Conservation (phyloP, 495 filamentous ascomycete species). For the Talaromyces borbonicus region DNA sequence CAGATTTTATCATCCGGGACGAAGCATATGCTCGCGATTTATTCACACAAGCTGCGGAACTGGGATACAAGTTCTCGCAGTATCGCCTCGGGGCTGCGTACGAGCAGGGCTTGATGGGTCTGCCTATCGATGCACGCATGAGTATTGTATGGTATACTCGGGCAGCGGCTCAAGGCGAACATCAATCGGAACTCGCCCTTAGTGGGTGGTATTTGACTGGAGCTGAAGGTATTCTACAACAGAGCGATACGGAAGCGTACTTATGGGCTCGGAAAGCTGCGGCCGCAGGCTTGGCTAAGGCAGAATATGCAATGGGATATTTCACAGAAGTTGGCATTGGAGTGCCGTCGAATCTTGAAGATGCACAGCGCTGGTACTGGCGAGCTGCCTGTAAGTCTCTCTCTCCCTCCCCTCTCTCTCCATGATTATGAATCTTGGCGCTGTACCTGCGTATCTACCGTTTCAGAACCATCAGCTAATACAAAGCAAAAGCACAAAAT, state of each 20-base stretch:
- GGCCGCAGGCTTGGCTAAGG: slow-evolving; percentile 72
- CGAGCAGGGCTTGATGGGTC: slow-evolving; percentile 81
- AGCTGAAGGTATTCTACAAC: slow-evolving; percentile 73
- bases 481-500: slow-evolving; percentile 64
- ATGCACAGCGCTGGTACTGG: slow-evolving; percentile 98
- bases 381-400: slow-evolving; percentile 79
- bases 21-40: slow-evolving; percentile 66
- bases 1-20: slow-evolving; percentile 68
- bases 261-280: slow-evolving; percentile 95
- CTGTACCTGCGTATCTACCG: too few species aligned
- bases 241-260: slow-evolving; percentile 93
- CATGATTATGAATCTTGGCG: too few species aligned
- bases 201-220: slow-evolving; percentile 97
- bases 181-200: slow-evolving; percentile 85
- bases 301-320: slow-evolving; percentile 96
- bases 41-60: slow-evolving; percentile 77
- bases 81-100: slow-evolving; percentile 79
- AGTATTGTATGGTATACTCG: slow-evolving; percentile 90
- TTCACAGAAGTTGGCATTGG: slow-evolving; percentile 95
- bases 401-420: slow-evolving; percentile 12
- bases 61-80: slow-evolving; percentile 93
- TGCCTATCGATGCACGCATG: slow-evolving; percentile 66
- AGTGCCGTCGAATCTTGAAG: slow-evolving; percentile 73
- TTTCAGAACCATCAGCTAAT: too few species aligned
- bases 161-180: slow-evolving; percentile 88